These are phyloP conservation scores for Phytophthora tentaculata DNA, from an alignment of 352 stramenopile genomes.

Conservation along the genomic window DNA sequence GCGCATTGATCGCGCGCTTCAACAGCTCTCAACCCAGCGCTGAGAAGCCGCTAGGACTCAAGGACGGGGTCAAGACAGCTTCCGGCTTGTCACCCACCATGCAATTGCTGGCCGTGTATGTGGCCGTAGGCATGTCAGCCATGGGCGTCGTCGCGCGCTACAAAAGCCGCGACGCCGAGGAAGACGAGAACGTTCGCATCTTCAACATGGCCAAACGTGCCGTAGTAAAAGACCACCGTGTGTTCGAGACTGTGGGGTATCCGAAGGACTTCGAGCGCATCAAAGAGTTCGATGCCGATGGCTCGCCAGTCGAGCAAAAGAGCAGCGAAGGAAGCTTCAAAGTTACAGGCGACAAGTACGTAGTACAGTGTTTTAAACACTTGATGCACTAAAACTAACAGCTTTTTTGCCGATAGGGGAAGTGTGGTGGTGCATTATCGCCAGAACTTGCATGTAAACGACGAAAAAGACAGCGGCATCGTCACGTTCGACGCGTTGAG, in stretches of 20 bases:
- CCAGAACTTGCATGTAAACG: constrained; percentile 31
- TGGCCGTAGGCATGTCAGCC: constrained; percentile 55
- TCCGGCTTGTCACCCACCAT: constrained; percentile 52
- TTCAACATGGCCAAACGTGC: constrained; percentile 82
- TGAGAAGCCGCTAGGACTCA: constrained; percentile 48
- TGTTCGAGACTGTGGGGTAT: constrained; percentile 79
- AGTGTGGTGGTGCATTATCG: constrained; percentile 60
- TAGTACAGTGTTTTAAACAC: not conserved
- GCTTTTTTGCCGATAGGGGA: constrained; percentile 28
- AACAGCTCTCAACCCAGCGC: constrained; percentile 25
- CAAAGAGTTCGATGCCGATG: constrained; percentile 20
- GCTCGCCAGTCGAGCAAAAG: constrained; percentile 9
- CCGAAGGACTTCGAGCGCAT: constrained; percentile 72
- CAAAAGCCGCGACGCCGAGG: constrained; percentile 57
- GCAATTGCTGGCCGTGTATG: constrained; percentile 64
- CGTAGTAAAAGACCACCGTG: constrained; percentile 73
- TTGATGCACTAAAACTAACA: not conserved
- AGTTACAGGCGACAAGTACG: constrained; percentile 63
- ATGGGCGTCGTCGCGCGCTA: constrained; percentile 67
- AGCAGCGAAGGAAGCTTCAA: constrained; percentile 57
- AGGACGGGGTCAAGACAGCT: constrained; percentile 37
- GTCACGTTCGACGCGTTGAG: constrained; percentile 61
- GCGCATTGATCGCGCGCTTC: not conserved
- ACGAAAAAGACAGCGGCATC: constrained; percentile 41
- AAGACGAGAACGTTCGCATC: constrained; percentile 70